Base-by-base conservation (phyloP, 176 grass and related monocot genomes). In the Ensete glaucum region DNA sequence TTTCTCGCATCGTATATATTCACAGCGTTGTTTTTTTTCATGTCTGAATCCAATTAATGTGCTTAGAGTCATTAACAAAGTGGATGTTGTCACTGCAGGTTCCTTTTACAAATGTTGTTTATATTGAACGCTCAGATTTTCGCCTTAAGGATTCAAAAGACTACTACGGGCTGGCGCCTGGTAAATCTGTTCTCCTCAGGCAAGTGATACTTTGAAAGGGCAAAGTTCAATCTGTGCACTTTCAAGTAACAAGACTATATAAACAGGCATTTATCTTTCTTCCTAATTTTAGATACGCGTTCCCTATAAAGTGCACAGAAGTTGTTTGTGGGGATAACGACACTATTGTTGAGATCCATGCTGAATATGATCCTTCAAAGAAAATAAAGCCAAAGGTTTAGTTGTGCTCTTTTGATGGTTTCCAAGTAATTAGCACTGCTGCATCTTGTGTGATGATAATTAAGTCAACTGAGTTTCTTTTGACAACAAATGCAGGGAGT, bases 271-370 rank as follows among this genome's bases (percentile, higher is more conserved):
- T 54, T 53, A 66, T 17, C 12, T 57, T 50, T 73, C 52, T 62
- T 48, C 8, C 43, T 59, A 43, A 23, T 69, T 79, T 43, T 76
- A 99, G 95, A 83, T 99, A 99, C 82, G 90, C 90, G 15, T 99
- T 94, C 79, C 95, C 90, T 43, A 91, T 99, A 82, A 99, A 94
- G 81, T 99, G 95, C 80, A 99, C 88, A 19, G 88, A 90, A 3
- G 90, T 99, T 84, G 77, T 99, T 74, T 87, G 81, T 50, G 95
- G 95, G 77, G 73, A 89, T 58, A 85, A 69, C 56, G 78, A 89
- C 80, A 83, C 84, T 62, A 82, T 94, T 23, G 68, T 91, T 13
- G 90, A 99, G 85, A 89, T 99, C 79, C 90, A 78, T 67, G 95
- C 86, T 53, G 88, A 89, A 76, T 99, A 99, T 87, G 95, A 94